phyloP scores from a whole-genome alignment of 768 basidiomycete species.

The Nidularia sp. region DNA sequence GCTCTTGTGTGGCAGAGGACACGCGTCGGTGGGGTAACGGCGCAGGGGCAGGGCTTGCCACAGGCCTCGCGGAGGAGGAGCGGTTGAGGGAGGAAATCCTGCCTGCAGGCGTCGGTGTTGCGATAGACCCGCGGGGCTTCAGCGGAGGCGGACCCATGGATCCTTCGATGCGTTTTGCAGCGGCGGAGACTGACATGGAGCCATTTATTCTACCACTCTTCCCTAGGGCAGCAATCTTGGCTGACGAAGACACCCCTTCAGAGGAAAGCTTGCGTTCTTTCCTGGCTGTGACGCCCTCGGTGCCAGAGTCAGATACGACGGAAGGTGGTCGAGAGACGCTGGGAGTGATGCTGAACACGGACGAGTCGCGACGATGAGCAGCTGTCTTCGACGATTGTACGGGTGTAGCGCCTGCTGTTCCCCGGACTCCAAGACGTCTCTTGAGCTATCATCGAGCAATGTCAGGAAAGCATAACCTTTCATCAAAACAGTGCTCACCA shows the following conservation, averaged over 20 bases:
- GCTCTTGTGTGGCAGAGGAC: slow-evolving; percentile 21
- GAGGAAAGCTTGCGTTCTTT: slow-evolving; percentile 33
- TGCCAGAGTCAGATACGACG: slow-evolving; percentile 47
- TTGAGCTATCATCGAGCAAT: slow-evolving; percentile 44
- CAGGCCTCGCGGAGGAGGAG: slow-evolving; percentile 26
- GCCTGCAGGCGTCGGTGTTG: slow-evolving; percentile 34
- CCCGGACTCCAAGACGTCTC: slow-evolving; percentile 52
- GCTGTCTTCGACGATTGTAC: slow-evolving; percentile 34
- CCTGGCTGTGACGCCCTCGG: slow-evolving; percentile 22
- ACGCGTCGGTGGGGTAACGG: slow-evolving; percentile 29
- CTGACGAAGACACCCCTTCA: slow-evolving; percentile 23
- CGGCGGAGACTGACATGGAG: slow-evolving; percentile 13
- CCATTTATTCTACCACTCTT: slow-evolving; percentile 43
- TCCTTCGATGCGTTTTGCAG: slow-evolving; percentile 24
- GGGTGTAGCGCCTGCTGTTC: slow-evolving; percentile 55
- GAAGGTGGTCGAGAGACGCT: slow-evolving; percentile 50
- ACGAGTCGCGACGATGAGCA: slow-evolving; percentile 49
- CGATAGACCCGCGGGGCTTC: slow-evolving; percentile 28
- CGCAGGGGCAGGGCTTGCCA: slow-evolving; percentile 16
- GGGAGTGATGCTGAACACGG: slow-evolving; percentile 52
- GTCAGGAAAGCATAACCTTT: background rate
- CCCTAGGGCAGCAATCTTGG: slow-evolving; percentile 36
- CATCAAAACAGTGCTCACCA: slow-evolving; percentile 46
- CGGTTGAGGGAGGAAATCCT: slow-evolving; percentile 30
- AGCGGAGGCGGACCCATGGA: slow-evolving; percentile 50